Evolutionary conservation across 1,284 basidiomycete genomes (phyloP).

Genomic region (Pseudozyma tsukubaensis): DNA sequence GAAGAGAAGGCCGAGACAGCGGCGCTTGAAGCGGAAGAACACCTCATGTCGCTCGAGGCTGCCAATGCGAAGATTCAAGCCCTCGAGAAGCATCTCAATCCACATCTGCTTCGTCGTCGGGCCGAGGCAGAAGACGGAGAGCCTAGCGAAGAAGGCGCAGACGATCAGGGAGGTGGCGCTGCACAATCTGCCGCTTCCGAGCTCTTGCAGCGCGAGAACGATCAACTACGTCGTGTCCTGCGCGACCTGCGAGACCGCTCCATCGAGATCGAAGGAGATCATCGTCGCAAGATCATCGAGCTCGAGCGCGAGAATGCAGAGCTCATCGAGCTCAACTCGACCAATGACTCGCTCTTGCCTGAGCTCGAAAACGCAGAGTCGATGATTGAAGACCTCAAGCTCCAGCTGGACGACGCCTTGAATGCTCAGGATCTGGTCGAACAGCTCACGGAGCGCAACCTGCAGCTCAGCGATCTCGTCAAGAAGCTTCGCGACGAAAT

Average conservation of each 20-base stretch:
- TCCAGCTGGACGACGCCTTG: slow-evolving; percentile 92
- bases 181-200: slow-evolving; percentile 70
- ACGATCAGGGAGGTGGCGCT: slow-evolving; percentile 14
- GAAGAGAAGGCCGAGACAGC: slow-evolving; percentile 90
- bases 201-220: slow-evolving; percentile 95
- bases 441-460: slow-evolving; percentile 91
- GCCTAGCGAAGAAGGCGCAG: slow-evolving; percentile 10
- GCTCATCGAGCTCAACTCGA: slow-evolving; percentile 49
- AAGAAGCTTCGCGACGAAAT: slow-evolving; percentile 95
- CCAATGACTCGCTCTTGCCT: slow-evolving; percentile 46
- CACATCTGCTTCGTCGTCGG: slow-evolving; percentile 31
- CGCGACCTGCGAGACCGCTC: slow-evolving; percentile 47
- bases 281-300: slow-evolving; percentile 82
- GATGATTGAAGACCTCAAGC: slow-evolving; percentile 92
- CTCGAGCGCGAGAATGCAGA: slow-evolving; percentile 84
- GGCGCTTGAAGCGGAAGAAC: slow-evolving; percentile 81
- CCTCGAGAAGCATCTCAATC: slow-evolving; percentile 44
- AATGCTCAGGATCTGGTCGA: slow-evolving; percentile 97
- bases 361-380: slow-evolving; percentile 66
- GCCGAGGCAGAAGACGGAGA: slow-evolving; percentile 16
- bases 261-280: slow-evolving; percentile 86
- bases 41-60: slow-evolving; percentile 86
- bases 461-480: slow-evolving; percentile 80
- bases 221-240: slow-evolving; percentile 91
- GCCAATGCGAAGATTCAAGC: slow-evolving; percentile 71